These are phyloP conservation scores for Citeromyces siamensis DNA, from an alignment of 1,139 yeast species.

Conservation along the genomic window DNA sequence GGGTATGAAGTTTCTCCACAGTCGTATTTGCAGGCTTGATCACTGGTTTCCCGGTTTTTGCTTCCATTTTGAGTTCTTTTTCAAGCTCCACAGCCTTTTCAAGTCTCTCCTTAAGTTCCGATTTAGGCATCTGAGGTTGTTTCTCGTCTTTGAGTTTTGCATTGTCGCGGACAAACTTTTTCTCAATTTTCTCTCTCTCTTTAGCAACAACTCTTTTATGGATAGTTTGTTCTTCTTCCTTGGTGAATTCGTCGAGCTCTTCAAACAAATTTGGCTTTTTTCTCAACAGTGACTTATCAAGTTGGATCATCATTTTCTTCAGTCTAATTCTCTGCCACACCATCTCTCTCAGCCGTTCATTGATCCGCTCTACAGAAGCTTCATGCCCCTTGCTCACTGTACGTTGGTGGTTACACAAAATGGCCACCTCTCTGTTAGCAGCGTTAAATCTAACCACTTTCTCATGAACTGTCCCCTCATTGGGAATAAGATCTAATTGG, in stretches of 20 bases:
- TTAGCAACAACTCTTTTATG: conserved; percentile 41
- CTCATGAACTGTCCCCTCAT: conserved; percentile 80
- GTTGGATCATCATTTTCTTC: conserved; percentile 55
- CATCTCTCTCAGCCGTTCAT: conserved; percentile 65
- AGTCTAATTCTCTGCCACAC: conserved; percentile 72
- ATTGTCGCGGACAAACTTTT: conserved; percentile 64
- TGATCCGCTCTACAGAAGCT: conserved; percentile 64
- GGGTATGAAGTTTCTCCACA: conserved; percentile 64
- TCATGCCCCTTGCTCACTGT: conserved; percentile 82
- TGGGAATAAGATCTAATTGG: conserved; percentile 69
- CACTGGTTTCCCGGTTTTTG: conserved; percentile 48
- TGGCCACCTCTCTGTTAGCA: conserved; percentile 91
- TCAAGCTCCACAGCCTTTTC: conserved; percentile 44
- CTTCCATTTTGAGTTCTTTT: conserved; percentile 44
- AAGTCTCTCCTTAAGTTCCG: conserved; percentile 46
- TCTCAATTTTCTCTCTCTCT: conserved; percentile 49
- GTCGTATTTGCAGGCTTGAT: conserved; percentile 35
- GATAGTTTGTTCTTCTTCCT: conserved; percentile 49
- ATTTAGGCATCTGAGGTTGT: conserved; percentile 37
- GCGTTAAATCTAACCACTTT: conserved; percentile 85
- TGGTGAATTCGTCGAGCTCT: conserved; percentile 58
- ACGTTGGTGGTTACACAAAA: conserved; percentile 94
- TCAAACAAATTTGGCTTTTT: conserved; percentile 49
- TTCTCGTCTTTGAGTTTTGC: conserved; percentile 55
- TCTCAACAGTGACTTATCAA: conserved; percentile 43